These are phyloP conservation scores for Paramecium sonneborni DNA, from an alignment of 73 alveolate species.

Conservation along the genomic window DNA sequence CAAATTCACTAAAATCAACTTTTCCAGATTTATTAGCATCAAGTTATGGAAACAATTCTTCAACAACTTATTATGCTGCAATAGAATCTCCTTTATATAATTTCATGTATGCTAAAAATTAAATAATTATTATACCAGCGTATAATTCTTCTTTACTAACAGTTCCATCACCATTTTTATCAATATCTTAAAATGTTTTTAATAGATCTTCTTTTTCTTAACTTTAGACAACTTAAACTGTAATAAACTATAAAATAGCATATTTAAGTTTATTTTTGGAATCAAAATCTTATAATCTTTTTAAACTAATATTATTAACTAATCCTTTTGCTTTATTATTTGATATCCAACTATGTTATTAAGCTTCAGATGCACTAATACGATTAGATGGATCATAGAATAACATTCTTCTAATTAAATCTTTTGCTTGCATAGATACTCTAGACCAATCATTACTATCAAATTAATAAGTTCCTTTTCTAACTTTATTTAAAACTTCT, in stretches of 20 bases:
- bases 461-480: slow-evolving; percentile 39
- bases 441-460: slow-evolving; percentile 53
- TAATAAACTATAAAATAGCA: slow-evolving; percentile 11
- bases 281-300: slow-evolving; percentile 37
- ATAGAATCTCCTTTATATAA: slow-evolving; percentile 18
- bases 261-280: slow-evolving; percentile 47
- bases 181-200: slow-evolving; percentile 25
- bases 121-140: not conserved
- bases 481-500: slow-evolving; percentile 56
- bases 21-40: slow-evolving; percentile 48
- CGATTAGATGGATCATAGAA: slow-evolving; percentile 40
- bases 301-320: not conserved
- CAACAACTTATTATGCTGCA: not conserved
- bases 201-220: slow-evolving; percentile 27
- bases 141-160: slow-evolving; percentile 43
- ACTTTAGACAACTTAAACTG: slow-evolving; percentile 17
- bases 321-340: slow-evolving; percentile 23
- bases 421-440: slow-evolving; percentile 68
- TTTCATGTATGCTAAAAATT: not conserved
- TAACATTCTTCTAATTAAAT: slow-evolving; percentile 57
- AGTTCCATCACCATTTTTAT: slow-evolving; percentile 56
- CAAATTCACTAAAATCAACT: slow-evolving; percentile 58
- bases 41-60: slow-evolving; percentile 33
- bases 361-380: slow-evolving; percentile 58
- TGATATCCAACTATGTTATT: slow-evolving; percentile 24